Conservation (phyloP, 2,329 filamentous ascomycete genomes). For the Pyrenophora seminiperda region DNA sequence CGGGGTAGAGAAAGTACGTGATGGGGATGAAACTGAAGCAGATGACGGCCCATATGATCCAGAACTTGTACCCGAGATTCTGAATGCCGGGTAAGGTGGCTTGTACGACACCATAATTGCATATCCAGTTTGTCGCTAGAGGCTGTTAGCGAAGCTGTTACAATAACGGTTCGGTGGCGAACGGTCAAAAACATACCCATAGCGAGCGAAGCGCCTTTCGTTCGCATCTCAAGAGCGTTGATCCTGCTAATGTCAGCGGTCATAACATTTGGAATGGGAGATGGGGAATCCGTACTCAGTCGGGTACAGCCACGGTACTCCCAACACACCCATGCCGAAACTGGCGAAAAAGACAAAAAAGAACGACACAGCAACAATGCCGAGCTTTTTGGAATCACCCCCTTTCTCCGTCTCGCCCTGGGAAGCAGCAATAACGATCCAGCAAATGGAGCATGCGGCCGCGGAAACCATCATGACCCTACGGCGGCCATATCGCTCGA, state of each 20-base stretch:
- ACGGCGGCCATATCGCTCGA: conserved; percentile 56
- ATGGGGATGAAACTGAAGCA: conserved; percentile 60
- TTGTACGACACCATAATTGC: conserved; percentile 42
- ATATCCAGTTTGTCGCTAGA: conserved; percentile 40
- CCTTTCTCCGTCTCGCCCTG: conserved; percentile 50
- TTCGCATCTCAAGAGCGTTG: conserved; percentile 45
- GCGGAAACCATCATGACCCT: conserved; percentile 56
- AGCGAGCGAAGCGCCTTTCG: conserved; percentile 42
- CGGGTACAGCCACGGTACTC: conserved; percentile 45
- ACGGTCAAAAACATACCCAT: conserved; percentile 20
- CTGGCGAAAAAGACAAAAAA: conserved; percentile 45
- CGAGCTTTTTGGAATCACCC: conserved; percentile 52
- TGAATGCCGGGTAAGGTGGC: conserved; percentile 44
- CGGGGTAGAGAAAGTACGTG: conserved; percentile 59
- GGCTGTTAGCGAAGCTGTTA: background rate
- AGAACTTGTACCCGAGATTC: conserved; percentile 59
- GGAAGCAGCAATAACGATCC: conserved; percentile 55
- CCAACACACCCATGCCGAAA: conserved; percentile 44
- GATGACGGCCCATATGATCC: conserved; percentile 61
- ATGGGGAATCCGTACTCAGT: conserved; percentile 29
- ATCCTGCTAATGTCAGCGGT: conserved; percentile 23
- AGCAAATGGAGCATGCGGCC: conserved; percentile 57
- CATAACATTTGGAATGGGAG: too few relatives aligned
- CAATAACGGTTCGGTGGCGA: background rate
- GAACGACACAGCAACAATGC: conserved; percentile 56